Base-by-base conservation (phyloP, 345 rosid species). In the Pistacia atlantica region DNA sequence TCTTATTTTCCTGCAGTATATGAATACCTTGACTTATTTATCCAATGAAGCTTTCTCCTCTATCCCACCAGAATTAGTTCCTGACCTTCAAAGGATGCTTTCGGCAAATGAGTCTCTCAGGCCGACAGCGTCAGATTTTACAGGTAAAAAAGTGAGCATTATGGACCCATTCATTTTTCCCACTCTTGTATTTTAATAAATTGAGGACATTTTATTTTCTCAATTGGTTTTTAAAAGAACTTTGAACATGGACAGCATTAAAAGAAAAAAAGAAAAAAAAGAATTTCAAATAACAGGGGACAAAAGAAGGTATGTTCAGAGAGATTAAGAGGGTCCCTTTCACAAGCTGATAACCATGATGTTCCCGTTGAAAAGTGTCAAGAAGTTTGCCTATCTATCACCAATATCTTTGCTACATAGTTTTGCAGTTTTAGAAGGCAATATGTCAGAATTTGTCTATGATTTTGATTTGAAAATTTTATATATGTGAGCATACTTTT, bases 81-180 rank as follows among this genome's bases (percentile, higher is more conserved):
- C 97, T 65, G 98, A 96, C 75, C 83, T 96, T 84, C 97, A 89
- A 83, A 86, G 92, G 85, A 96, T 96, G 99, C 91, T 93, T 56
- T 93, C 98, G 65, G 78, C 79, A 77, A 93, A 92, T 75, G 99
- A 92, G 75, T 86, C 97, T 78, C 83, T 74, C 71, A 90, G 99
- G 90, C 99, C 94, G 59, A 86, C 97, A 11, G 98, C 98, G 63
- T 18, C 92, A 84, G 95, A 93, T 83, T 96, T 96, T 84, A 96
- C 98, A 79, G 97, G 99, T 93, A 78, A 72, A 52, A 66, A 72
- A 33, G 37, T 69, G 64, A 76, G 59, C 14, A 57, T 81, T 60
- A n/a, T n/a, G 46, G 42, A 73, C 61, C 77, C 60, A 71, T 14
- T 37, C 45, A 54, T 65, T 59, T 60, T 20, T 4, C 57, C 16